These are phyloP conservation scores for Pezicula rhizophila DNA, from an alignment of 2,329 filamentous ascomycete species.

Conservation along the genomic window DNA sequence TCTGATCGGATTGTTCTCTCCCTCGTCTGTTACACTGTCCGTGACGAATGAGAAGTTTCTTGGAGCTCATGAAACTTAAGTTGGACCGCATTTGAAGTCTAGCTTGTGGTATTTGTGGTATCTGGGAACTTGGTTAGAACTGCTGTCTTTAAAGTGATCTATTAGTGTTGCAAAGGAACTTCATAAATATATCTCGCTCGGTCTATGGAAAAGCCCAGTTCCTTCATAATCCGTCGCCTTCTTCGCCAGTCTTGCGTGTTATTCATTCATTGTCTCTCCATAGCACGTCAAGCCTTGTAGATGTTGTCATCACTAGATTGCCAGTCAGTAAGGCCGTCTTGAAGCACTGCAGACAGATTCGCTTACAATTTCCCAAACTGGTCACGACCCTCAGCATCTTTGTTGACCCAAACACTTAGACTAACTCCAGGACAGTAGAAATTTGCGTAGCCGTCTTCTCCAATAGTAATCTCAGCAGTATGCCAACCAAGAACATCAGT, in stretches of 20 bases:
- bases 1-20: too few species aligned
- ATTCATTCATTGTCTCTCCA: neutral
- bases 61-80: too few species aligned
- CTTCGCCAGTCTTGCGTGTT: neutral
- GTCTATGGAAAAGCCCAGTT: neutral
- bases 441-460: conserved; percentile 48
- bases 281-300: conserved; percentile 9
- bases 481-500: conserved; percentile 54
- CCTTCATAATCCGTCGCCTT: neutral
- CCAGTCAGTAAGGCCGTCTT: conserved; percentile 6
- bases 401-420: conserved; percentile 57
- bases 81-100: too few species aligned
- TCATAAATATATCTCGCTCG: too few species aligned
- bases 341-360: neutral
- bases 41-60: too few species aligned
- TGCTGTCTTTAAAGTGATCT: too few species aligned
- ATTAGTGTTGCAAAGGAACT: too few species aligned
- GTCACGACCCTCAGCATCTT: conserved; percentile 44
- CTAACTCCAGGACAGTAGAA: conserved; percentile 50
- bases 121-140: too few species aligned
- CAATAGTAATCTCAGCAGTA: conserved; percentile 50
- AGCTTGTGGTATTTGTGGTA: too few species aligned
- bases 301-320: conserved; percentile 20
- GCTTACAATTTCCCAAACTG: conserved; percentile 34
- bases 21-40: too few species aligned